Percentiles rank a stretch among this genome's conserved stretches.
Evolutionary conservation across 176 grass and related monocot species (phyloP).

Genomic region (Aegilops tauschii): DNA sequence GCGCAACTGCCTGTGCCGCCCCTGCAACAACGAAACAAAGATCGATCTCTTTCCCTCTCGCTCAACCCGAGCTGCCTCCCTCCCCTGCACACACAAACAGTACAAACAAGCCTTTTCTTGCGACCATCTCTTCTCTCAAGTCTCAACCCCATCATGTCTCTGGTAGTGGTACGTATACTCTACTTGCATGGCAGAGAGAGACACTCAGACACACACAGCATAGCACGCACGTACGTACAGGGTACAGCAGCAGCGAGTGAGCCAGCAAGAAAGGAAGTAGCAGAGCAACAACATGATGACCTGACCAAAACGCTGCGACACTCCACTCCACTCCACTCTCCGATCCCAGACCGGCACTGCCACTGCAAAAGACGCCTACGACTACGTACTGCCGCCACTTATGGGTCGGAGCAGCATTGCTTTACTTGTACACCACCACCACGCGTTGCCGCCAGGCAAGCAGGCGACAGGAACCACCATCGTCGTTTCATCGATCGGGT

Average conservation of each 20-base stretch:
- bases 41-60: not conserved
- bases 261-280: not conserved
- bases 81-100: too few relatives aligned
- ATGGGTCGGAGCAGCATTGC: not conserved
- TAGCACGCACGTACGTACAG: not conserved
- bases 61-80: not conserved
- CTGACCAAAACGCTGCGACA: conserved; percentile 41
- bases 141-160: too few relatives aligned
- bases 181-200: conserved; percentile 35
- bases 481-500: not conserved
- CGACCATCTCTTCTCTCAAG: not conserved
- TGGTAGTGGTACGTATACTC: too few relatives aligned
- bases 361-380: not conserved
- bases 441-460: not conserved
- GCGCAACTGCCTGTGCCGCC: conserved; percentile 20
- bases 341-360: not conserved
- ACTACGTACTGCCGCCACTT: conserved; percentile 14
- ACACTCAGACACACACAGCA: not conserved
- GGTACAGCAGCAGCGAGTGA: too few relatives aligned
- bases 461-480: not conserved
- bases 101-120: not conserved
- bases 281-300: conserved; percentile 35
- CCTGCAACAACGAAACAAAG: not conserved
- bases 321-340: not conserved
- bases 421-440: conserved; percentile 34